Evolutionary conservation across 2,329 filamentous ascomycete species (phyloP), one percentile per base, ranked within the genome.

Genomic region (Ascochyta lentis): DNA sequence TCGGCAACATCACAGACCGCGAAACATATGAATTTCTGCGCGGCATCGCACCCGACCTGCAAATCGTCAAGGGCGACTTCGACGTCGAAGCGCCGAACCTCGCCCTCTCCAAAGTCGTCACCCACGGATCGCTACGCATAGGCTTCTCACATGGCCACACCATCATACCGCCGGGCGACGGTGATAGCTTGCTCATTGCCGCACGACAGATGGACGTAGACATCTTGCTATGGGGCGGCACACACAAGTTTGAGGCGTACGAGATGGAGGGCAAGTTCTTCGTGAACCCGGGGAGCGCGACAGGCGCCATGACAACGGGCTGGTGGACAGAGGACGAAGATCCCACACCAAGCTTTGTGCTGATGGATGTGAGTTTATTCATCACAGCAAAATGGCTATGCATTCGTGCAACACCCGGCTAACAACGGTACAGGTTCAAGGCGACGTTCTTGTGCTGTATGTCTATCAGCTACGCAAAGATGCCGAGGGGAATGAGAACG

Each of bases 401-500:
- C 26, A 31, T 27, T 31, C 9, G 31, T 44, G 31, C 33, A 38
- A 57, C 45, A 9, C 23, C 10, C 55, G 53, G 57, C 67, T 71
- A 61, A 71, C 59, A 47, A 44, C 31, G 48, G 19, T 46, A 41
- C 66, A 96, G 92, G 91, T 96, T 33, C 94, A 98, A 85, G 94
- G 94, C 29, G 96, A 97, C 74, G 96, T 96, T 15, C 84, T 98
- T 64, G 96, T 96, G 56, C 83, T 98, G 45, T 98, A 98, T 76
- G 94, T 98, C 49, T 98, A 98, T 61, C 82, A 84, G 65, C 69
- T 84, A 53, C 78, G 80, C 61, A 83, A 77, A 61, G 81, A 83
- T 53, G 79, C 76, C 33, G 78, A 82, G 57, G 82, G 81, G 4
- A 78, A 76, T 34, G 81, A 84, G 69, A 83, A 75, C 51, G 82